A percentile compares a stretch with the other conserved stretches of the same genome.
Conservation (phyloP, 2,329 filamentous ascomycete species). For the Mariannaea sp. region DNA sequence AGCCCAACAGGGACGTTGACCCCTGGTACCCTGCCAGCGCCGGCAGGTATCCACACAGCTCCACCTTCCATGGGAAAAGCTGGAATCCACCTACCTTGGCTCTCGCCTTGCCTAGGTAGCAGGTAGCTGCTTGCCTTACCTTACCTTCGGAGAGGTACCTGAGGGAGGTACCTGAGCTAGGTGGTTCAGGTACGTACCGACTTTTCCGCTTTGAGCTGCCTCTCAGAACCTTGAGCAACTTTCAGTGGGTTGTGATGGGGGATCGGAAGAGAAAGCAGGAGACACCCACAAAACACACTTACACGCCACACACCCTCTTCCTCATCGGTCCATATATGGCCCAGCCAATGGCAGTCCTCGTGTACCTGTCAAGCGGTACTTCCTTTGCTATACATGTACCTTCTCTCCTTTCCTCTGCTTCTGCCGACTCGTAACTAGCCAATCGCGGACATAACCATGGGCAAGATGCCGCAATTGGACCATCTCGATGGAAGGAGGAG, state of each 20-base stretch:
- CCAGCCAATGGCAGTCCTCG: slow-evolving; percentile 5
- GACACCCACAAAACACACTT: slow-evolving; percentile 1
- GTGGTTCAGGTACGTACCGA: neutral
- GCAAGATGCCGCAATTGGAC: slow-evolving; percentile 14
- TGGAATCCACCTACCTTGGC: too few species aligned
- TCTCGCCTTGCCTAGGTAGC: too few species aligned
- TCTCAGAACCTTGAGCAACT: too few species aligned
- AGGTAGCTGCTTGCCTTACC: too few species aligned
- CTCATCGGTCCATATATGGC: slow-evolving; percentile 8
- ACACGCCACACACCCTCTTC: slow-evolving; percentile 10
- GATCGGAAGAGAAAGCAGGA: slow-evolving; percentile 12
- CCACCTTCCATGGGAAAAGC: too few species aligned
- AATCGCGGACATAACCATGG: neutral
- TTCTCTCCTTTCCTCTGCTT: neutral
- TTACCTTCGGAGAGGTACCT: too few species aligned
- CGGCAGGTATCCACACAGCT: slow-evolving; percentile 21
- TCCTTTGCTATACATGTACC: too few species aligned
- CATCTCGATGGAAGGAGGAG: slow-evolving; percentile 5
- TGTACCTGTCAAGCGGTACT: slow-evolving; percentile 18
- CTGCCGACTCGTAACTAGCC: slow-evolving; percentile 3
- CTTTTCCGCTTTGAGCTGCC: neutral
- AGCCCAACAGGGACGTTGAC: slow-evolving; percentile 14
- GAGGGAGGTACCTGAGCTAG: too few species aligned
- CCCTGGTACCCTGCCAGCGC: slow-evolving; percentile 8
- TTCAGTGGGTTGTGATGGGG: too few species aligned